Evolutionary conservation across 2,329 filamentous ascomycete genomes (phyloP).

Genomic region (Xylariales sp.): DNA sequence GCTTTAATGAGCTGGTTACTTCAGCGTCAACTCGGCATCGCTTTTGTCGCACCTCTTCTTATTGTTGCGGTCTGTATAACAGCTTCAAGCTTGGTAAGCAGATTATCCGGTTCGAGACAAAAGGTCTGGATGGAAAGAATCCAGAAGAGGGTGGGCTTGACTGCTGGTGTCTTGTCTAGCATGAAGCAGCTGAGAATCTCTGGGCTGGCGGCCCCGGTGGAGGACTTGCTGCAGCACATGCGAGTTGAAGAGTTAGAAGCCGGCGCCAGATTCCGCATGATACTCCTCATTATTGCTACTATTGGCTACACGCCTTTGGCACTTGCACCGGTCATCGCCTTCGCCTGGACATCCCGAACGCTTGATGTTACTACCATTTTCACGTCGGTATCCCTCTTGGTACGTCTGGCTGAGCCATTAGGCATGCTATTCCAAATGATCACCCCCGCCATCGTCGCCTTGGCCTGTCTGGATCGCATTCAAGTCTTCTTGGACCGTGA

Average conservation of each 20-base stretch:
- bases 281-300: background rate
- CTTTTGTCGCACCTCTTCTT: constrained; percentile 14
- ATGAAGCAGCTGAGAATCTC: constrained; percentile 37
- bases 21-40: constrained; percentile 1
- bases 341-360: background rate
- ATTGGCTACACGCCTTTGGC: background rate
- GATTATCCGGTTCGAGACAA: constrained; percentile 11
- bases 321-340: constrained; percentile 1
- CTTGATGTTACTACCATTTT: constrained; percentile 1
- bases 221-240: constrained; percentile 26
- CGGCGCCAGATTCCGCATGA: constrained; percentile 23
- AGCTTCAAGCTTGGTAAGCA: background rate
- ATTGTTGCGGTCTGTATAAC: constrained; percentile 12
- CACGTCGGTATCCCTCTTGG: background rate
- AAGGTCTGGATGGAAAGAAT: constrained; percentile 20
- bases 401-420: background rate
- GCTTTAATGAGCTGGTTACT: constrained; percentile 7
- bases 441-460: background rate
- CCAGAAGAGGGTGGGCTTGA: constrained; percentile 22
- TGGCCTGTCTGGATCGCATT: constrained; percentile 2
- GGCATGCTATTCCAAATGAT: constrained; percentile 1
- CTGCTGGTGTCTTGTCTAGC: constrained; percentile 21
- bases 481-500: background rate
- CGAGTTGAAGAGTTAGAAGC: constrained; percentile 28
- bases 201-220: constrained; percentile 27